Base-by-base conservation (phyloP, 805 yeast species). In the Brettanomyces naardenensis region DNA sequence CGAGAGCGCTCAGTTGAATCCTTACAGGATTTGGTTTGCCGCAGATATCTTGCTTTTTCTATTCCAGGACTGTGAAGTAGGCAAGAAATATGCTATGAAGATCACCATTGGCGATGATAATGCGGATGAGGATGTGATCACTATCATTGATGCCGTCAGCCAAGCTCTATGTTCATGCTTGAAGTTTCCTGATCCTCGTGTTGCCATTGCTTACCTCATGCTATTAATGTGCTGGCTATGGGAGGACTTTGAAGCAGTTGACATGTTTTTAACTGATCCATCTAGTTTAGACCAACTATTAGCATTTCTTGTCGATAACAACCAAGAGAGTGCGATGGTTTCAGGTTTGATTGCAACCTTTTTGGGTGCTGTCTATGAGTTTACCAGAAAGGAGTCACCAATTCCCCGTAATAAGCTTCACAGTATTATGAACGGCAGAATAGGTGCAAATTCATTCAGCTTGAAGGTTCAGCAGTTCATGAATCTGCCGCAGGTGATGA, bases 21-120 rank as follows among this genome's bases (percentile, higher is more conserved):
- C 99, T 0, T 92, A 88, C 54, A 76, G 78, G 49, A 60, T 77
- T 1, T 92, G 95, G 92, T 89, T 90, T 59, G 76, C 95, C 0
- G 65, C 83, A 2, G 71, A 78, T 4, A 63, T 86, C 4, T 54
- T 90, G 18, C 65, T 82, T 31, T 73, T 72, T 38, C 54, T 88
- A 2, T 71, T 88, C 43, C 74, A 73, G 38, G 80, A 72, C 28
- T 63, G 60, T 42, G 66, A 66, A 4, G 75, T 69, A 15, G 62
- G 74, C 14, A 72, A 73, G 44, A 63, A 64, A 6, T 42, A 67
- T 11, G 70, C 81, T 1, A 58, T 73, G 33, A 51, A 55, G 0
- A 64, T 85, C n/a, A 59, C 57, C 3, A 59, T 74, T 25, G 95
- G 95, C 6, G 69, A 71, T 41, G 78, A 58, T 23, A 69, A 60